Percentiles rank a stretch among this genome's conserved stretches.
phyloP scores from a whole-genome alignment of 805 yeast genomes.

The Zygotorulaspora florentina region DNA sequence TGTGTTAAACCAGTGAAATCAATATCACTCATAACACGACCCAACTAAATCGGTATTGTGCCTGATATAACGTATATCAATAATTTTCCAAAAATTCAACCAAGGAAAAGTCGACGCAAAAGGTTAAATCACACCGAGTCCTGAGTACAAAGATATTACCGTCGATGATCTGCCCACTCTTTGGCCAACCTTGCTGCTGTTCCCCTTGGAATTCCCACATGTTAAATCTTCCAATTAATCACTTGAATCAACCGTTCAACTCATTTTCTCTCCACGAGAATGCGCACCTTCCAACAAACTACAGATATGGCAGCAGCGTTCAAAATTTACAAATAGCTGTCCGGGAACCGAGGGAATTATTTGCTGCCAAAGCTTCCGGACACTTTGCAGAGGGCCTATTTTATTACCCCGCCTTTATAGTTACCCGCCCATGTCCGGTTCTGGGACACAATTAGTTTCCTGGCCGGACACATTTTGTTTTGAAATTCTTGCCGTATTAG shows the following conservation, averaged over 20 bases:
- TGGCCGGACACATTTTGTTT: not conserved
- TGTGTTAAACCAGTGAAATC: constrained; percentile 17
- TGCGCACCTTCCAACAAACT: constrained; percentile 1
- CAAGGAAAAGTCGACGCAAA: not conserved
- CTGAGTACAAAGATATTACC: not conserved
- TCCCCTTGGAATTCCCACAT: not conserved
- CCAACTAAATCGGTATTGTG: not conserved
- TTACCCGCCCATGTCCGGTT: not conserved
- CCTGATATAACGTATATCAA: not conserved
- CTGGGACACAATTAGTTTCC: not conserved
- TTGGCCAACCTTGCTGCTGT: not conserved
- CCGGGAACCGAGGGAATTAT: too few species aligned
- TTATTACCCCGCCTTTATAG: too few species aligned
- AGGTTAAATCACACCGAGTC: not conserved
- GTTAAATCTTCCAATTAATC: not conserved
- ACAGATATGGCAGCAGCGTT: not conserved
- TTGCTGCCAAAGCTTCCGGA: not conserved
- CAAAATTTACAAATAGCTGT: not conserved
- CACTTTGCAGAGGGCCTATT: not conserved
- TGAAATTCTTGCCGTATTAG: not conserved
- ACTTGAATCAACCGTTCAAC: not conserved
- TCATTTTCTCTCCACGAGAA: not conserved
- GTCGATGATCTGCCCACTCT: not conserved
- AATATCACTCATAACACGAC: constrained; percentile 18
- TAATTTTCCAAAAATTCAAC: not conserved